Base-by-base conservation (phyloP, 768 basidiomycete genomes). In the Rhizopogon vesiculosus region DNA sequence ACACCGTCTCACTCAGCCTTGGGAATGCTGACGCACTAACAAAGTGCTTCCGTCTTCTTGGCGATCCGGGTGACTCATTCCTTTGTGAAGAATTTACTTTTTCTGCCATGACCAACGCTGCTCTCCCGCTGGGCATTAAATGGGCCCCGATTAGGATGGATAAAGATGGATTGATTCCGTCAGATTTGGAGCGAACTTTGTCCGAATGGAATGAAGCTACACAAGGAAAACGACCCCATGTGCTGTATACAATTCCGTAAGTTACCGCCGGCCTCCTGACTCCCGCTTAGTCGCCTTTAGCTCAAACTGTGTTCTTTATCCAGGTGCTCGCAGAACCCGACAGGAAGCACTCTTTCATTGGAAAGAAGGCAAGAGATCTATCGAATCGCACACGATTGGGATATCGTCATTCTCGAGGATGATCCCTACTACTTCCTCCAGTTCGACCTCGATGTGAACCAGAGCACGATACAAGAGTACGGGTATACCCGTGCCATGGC, bases 361-460 rank as follows among this genome's bases (percentile, higher is more conserved):
- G 74, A 79, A 59, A 72, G 81, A 51, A 74, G 79, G 50, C 72
- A 68, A 40, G 66, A 69, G 42, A 81, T 82, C 45, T 82, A 82
- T 63, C 69, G 69, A 43, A 69, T 82, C 28, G 72, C 73, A 5
- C 75, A 74, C 38, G 71, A 79, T 40, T 80, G 73, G 64, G 81
- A 82, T 55, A 62, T 82, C 12, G 68, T 82, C 51, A 82, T 82
- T 62, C 71, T 76, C 38, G 80, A 79, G 60, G 76, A 77, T 56
- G 74, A 81, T 58, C 80, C 80, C 3, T 82, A 82, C 65, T 80
- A 72, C 57, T 79, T 71, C 66, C 64, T 79, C 15, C 78, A 80
- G 58, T 81, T 72, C 40, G 75, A 72, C 58, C 64, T 66, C 28
- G 43, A 63, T 48, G 39, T 66, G 55, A 44, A 39, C 40, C 55